These are phyloP conservation scores for Podospora pseudopauciseta DNA, from an alignment of 495 filamentous ascomycete genomes.

Conservation along the genomic window DNA sequence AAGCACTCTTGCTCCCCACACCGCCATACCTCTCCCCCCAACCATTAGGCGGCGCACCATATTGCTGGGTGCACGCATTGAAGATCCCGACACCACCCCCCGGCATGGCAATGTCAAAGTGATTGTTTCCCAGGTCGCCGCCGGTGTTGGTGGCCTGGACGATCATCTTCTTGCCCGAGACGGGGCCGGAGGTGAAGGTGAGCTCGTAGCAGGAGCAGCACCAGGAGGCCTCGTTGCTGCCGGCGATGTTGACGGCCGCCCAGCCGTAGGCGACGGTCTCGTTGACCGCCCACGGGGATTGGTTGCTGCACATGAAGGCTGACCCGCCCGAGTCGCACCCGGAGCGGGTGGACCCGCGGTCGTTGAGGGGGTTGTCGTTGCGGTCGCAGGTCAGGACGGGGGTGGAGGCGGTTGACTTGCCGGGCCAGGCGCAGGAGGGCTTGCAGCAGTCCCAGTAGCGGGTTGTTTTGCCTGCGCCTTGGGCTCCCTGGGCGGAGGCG, in stretches of 20 bases:
- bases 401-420: slow-evolving; percentile 45
- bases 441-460: slow-evolving; percentile 74
- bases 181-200: slow-evolving; percentile 58
- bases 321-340: slow-evolving; percentile 52
- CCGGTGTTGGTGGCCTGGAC: slow-evolving; percentile 68
- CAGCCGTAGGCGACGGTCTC: slow-evolving; percentile 58
- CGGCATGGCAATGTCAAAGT: slow-evolving; percentile 65
- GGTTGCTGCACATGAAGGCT: slow-evolving; percentile 61
- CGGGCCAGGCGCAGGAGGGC: slow-evolving; percentile 60
- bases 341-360: slow-evolving; percentile 43
- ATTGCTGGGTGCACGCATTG: slow-evolving; percentile 60
- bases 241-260: slow-evolving; percentile 55
- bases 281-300: slow-evolving; percentile 61
- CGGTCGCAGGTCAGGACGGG: slow-evolving; percentile 56
- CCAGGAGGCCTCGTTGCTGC: slow-evolving; percentile 53
- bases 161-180: slow-evolving; percentile 59
- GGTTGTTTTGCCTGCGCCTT: slow-evolving; percentile 52
- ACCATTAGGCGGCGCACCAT: slow-evolving; percentile 52
- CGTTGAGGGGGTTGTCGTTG: slow-evolving; percentile 51
- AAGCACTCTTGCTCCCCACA: slow-evolving; percentile 47
- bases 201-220: slow-evolving; percentile 68
- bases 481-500: slow-evolving; percentile 28
- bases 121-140: slow-evolving; percentile 54
- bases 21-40: slow-evolving; percentile 66
- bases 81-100: slow-evolving; percentile 63